These are phyloP conservation scores for Parathielavia hyrcaniae DNA, from an alignment of 495 filamentous ascomycete genomes.

Conservation along the genomic window DNA sequence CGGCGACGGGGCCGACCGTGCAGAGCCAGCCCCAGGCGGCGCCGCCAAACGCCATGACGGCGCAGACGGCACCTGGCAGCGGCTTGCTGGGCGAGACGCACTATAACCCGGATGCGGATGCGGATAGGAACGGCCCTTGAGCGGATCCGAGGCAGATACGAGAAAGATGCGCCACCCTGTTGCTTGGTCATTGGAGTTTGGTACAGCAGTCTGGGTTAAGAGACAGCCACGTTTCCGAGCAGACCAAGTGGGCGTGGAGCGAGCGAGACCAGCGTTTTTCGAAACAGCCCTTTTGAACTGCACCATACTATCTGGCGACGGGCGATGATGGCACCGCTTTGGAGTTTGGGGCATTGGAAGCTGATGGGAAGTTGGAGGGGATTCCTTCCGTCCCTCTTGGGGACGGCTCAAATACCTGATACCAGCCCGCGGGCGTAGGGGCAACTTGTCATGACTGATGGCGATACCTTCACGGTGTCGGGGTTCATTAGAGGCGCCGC, in stretches of 20 bases:
- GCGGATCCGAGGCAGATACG: background rate
- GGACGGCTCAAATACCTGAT: no score
- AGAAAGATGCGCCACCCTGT: background rate
- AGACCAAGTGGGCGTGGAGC: no score
- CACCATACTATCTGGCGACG: no score
- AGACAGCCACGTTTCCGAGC: no score
- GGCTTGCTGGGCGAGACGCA: conserved; percentile 61
- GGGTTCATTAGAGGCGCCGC: background rate
- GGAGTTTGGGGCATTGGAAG: no score
- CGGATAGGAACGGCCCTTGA: conserved; percentile 31
- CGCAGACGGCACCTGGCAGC: conserved; percentile 3
- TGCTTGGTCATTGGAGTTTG: no score
- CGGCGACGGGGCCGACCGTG: conserved; percentile 42
- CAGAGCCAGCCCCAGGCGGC: conserved; percentile 46
- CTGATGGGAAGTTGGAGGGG: no score
- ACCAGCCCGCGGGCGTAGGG: background rate
- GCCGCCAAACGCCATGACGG: conserved; percentile 44
- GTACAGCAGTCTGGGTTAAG: no score
- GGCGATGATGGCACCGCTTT: no score
- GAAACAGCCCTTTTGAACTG: no score
- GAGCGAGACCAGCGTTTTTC: no score
- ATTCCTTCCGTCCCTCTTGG: no score
- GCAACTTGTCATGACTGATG: conserved; percentile 4
- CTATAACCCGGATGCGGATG: conserved; percentile 62
- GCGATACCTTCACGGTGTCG: background rate